These are phyloP conservation scores for Chaetomium cochliodes DNA, from an alignment of 495 filamentous ascomycete species.

Conservation along the genomic window DNA sequence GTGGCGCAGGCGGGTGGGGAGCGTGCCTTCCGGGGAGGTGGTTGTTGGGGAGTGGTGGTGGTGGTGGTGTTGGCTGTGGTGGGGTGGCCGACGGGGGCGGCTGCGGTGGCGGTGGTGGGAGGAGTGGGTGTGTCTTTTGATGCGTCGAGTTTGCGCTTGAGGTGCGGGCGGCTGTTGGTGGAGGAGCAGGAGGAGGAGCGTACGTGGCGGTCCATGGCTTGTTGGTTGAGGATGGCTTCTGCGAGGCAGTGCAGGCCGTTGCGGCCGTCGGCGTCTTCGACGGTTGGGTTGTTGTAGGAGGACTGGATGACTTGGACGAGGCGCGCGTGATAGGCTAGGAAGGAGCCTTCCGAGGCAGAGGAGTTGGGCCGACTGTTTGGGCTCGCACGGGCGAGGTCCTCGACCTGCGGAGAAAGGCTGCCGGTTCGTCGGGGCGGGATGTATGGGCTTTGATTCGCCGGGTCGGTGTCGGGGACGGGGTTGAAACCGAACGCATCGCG, in stretches of 20 bases:
- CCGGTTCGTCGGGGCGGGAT: constrained; percentile 22
- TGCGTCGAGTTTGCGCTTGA: constrained; percentile 26
- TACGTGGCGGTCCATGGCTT: constrained; percentile 30
- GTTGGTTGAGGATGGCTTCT: constrained; percentile 40
- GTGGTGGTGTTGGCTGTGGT: background rate
- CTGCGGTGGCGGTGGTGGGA: background rate
- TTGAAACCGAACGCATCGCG: constrained; percentile 44
- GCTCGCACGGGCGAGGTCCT: constrained; percentile 7
- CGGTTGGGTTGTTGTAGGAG: constrained; percentile 31
- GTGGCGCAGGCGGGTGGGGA: constrained; percentile 33
- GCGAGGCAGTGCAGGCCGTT: constrained; percentile 54
- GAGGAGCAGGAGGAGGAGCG: constrained; percentile 1
- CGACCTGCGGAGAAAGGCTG: constrained; percentile 10
- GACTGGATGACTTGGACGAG: constrained; percentile 41
- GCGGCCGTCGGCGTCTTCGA: constrained; percentile 45
- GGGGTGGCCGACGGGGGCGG: background rate
- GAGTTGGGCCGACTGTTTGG: constrained; percentile 9
- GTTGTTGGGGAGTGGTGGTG: background rate
- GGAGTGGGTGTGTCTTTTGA: background rate
- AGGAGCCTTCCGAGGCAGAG: constrained; percentile 16
- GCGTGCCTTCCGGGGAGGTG: constrained; percentile 12
- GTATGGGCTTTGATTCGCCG: constrained; percentile 8
- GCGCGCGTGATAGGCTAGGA: constrained; percentile 32
- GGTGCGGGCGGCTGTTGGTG: constrained; percentile 3
- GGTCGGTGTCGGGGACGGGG: constrained; percentile 14